Evolutionary conservation across 1,284 basidiomycete genomes (phyloP), one percentile per base, ranked within the genome.

Genomic region (Puccinia coronata): DNA sequence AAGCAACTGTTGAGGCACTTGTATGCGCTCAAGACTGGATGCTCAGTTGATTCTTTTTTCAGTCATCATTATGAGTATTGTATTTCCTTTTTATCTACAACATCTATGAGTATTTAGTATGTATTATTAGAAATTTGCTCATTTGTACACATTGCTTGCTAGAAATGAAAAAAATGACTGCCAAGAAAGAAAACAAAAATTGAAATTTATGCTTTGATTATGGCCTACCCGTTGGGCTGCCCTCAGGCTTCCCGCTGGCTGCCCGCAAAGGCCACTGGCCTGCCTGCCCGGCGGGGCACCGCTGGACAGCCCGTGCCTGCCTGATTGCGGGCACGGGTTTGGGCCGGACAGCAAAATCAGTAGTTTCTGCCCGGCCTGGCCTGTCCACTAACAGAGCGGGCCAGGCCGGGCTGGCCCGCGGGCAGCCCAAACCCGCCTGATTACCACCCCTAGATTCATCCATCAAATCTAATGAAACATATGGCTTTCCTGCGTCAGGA

Each of bases 261-360:
- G n/a, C n/a, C n/a, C n/a, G n/a, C n/a, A n/a, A n/a, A n/a, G 59
- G 25, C 12, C 28, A 23, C 9, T 63, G 4, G 59, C 4, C 59
- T 28, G 25, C 16, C 12, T 8, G 59, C 36, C 63, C 39, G 18
- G 14, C 63, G 4, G 63, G 31, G 34, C n/a, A 2, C 63, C 18
- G 34, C 63, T 41, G 63, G 63, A 65, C 31, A 65, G 34, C 63
- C 63, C 18, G 63, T 65, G 63, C 41, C 34, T 23, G 39, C 9
- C 63, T 39, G 12, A 65, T 65, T 23, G 34, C 34, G 63, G 63
- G 9, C 55, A 59, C 55, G 55, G 25, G 55, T 59, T 59, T 59
- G n/a, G 28, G n/a, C n/a, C n/a, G n/a, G n/a, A n/a, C n/a, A n/a
- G n/a, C n/a, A n/a, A n/a, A n/a, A n/a, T n/a, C n/a, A n/a, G n/a